Base-by-base conservation (phyloP, 2,329 filamentous ascomycete genomes). In the Aspergillus quadricinctus region DNA sequence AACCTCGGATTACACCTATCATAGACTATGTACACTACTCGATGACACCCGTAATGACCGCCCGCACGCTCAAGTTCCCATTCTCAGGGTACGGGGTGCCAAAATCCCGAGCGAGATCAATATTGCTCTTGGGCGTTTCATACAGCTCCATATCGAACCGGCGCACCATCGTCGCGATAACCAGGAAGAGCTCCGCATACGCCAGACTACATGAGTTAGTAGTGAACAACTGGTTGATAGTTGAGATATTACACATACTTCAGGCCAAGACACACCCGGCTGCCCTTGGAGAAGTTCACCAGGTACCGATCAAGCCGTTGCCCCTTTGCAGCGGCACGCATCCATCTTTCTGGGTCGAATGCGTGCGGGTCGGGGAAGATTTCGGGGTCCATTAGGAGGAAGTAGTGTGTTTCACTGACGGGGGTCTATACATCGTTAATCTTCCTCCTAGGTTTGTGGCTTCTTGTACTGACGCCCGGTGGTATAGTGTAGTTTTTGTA, bases 401-500 rank as follows among this genome's bases (percentile, higher is more conserved):
- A 62, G 21, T 64, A 64, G 19, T 59, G 55, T 3, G 46, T 57
- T 35, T 61, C 35, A 49, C 65, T 64, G 10, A 70, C 53, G 0
- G 52, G 52, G 4, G 60, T 65, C 66, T 68, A 35, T 17, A 19
- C 6, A 23, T 5, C 8, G 50, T 48, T 8, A 17, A 9, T 45
- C 14, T 29, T 29, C 8, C 28, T 29, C 28, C 28, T 29, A 10
- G 28, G 8, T 19, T 37, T 41, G 14, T 7, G 7, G n/a, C 43
- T 49, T 37, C 8, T 23, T 17, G 2, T 10, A 55, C 66, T 56
- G 48, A 70, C 66, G 3, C 67, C 64, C 0, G 69, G 64, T 1
- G 71, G 70, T 45, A 74, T 74, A 3, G 56, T 54, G 50, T 66
- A 66, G 8, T 63, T 53, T 19, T 70, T 66, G 50, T 72, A 74